phyloP scores from a whole-genome alignment of 495 filamentous ascomycete species.

The Penicillium robsamsonii region DNA sequence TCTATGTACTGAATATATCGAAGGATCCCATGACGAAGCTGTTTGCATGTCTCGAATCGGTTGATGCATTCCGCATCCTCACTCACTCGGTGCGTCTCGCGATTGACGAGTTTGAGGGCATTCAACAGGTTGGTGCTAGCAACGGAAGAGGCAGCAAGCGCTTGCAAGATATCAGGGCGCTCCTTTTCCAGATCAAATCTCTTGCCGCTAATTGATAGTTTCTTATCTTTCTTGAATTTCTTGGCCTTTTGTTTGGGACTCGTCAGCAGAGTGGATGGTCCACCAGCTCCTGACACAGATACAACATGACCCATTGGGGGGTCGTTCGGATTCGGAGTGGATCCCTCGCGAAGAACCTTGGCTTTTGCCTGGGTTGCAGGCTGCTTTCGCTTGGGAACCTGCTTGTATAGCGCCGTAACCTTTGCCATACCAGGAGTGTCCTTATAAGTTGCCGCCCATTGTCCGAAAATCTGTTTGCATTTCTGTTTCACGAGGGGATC shows the following conservation, averaged over 20 bases:
- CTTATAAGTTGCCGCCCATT: constrained; percentile 86
- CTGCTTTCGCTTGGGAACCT: constrained; percentile 65
- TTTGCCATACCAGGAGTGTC: constrained; percentile 75
- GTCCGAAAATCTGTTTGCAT: constrained; percentile 77
- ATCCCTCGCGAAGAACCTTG: constrained; percentile 76
- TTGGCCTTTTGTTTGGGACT: constrained; percentile 39
- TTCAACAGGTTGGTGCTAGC: constrained; percentile 90
- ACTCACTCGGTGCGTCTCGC: constrained; percentile 82
- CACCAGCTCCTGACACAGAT: constrained; percentile 41
- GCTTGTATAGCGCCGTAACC: constrained; percentile 77
- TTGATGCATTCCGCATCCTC: constrained; percentile 73
- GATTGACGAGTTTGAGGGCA: constrained; percentile 83
- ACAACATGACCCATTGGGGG: constrained; percentile 52
- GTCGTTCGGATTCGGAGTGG: constrained; percentile 54
- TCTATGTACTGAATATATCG: constrained; percentile 88
- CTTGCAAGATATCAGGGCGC: constrained; percentile 75
- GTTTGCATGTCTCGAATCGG: constrained; percentile 83
- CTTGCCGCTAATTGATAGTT: constrained; percentile 31
- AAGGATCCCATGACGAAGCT: constrained; percentile 75
- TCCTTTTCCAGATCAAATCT: constrained; percentile 84
- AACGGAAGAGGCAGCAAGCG: constrained; percentile 80
- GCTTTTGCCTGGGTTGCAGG: constrained; percentile 69
- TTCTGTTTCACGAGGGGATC: constrained; percentile 84
- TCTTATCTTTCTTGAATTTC: constrained; percentile 42
- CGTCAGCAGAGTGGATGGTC: constrained; percentile 38